Evolutionary conservation across 768 basidiomycete species (phyloP).

Genomic region (Rhodotorula babjevae): DNA sequence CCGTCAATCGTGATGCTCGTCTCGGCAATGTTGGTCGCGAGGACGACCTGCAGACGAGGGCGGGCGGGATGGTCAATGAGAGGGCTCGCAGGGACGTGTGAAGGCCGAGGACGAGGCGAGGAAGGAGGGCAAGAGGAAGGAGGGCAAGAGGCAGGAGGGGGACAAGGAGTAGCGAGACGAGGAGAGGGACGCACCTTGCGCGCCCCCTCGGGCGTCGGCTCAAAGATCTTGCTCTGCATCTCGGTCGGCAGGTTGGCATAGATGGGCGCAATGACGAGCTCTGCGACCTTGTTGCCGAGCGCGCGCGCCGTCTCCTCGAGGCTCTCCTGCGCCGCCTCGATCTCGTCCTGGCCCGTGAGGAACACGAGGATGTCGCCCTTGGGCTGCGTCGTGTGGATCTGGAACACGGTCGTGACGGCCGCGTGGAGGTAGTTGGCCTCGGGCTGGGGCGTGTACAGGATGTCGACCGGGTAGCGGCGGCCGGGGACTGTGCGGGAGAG

Average conservation of each 20-base stretch:
- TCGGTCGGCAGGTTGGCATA: slow-evolving; percentile 99
- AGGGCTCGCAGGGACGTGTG: too few relatives aligned
- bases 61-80: not conserved
- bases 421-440: slow-evolving; percentile 99
- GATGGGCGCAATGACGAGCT: slow-evolving; percentile 92
- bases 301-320: slow-evolving; percentile 90
- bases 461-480: slow-evolving; percentile 93
- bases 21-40: slow-evolving; percentile 99
- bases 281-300: slow-evolving; percentile 89
- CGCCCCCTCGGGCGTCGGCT: slow-evolving; percentile 93
- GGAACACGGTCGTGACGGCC: slow-evolving; percentile 96
- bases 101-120: not conserved
- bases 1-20: slow-evolving; percentile 99
- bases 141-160: too few relatives aligned
- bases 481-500: slow-evolving; percentile 69
- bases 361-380: slow-evolving; percentile 97
- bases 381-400: slow-evolving; percentile 97
- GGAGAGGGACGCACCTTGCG: slow-evolving; percentile 57
- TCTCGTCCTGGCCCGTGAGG: slow-evolving; percentile 98
- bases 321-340: slow-evolving; percentile 94
- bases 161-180: too few relatives aligned
- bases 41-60: slow-evolving; percentile 58
- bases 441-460: slow-evolving; percentile 97
- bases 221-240: slow-evolving; percentile 99
- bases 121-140: too few relatives aligned